Evolutionary conservation across 805 yeast species (phyloP), one percentile per base, ranked within the genome.

Genomic region (Cyberlindnera xylosilytica): DNA sequence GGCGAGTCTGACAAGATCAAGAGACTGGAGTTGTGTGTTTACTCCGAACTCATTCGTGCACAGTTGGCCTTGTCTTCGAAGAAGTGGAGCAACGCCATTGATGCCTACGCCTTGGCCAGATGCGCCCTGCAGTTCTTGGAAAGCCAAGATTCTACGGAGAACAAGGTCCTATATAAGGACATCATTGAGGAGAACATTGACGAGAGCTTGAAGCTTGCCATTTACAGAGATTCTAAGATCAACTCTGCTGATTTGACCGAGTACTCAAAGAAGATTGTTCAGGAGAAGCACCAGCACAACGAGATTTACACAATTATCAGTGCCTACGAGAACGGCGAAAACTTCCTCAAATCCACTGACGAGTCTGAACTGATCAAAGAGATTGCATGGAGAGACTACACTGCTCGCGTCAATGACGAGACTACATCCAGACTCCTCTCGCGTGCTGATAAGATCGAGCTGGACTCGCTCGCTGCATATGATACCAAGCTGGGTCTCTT

Each of bases 371-470:
- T 74, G 20, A 61, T 73, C 6, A 75, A 73, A 36, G 69, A 69
- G 29, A 63, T 84, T 19, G 54, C 70, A 38, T 82, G 84, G 76
- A 67, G 87, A 50, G 68, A 73, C 16, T 81, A 81, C 59, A 64
- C 70, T 9, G 96, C 96, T 0, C 57, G 57, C 6, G 68, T 90
- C 19, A 67, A 72, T 47, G 87, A 87, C 51, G 83, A 87, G 39
- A 88, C 87, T 46, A 70, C 88, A 34, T 86, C 95, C 0, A 74
- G 73, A 56, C 65, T 72, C 33, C 66, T 85, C 32, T 68, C 73
- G 63, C 64, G 67, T 36, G 71, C 71, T 6, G 54, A 57, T 6
- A 48, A 45, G 7, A 61, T 68, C 18, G 61, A 62, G 12, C 53
- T 66, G 13, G 56, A 63, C 11, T 67, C 60, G 15, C 50, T 53